Percentiles rank a stretch among this genome's conserved stretches.
phyloP scores from a whole-genome alignment of 768 basidiomycete species.

The Sporobolomyces phaffii region DNA sequence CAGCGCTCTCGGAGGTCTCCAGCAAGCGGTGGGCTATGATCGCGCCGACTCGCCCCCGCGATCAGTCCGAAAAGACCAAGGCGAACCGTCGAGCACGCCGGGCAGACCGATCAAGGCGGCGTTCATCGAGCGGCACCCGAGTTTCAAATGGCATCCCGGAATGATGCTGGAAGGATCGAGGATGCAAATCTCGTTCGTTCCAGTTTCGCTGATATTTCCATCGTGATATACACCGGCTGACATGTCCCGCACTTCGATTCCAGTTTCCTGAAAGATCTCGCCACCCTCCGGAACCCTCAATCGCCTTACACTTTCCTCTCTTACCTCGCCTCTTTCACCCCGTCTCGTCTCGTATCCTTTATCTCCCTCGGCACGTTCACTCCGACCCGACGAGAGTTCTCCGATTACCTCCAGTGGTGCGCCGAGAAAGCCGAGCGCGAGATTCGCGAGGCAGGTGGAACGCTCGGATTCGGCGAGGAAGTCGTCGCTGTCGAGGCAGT shows the following conservation, averaged over 20 bases:
- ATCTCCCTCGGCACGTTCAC: slow-evolving; percentile 55
- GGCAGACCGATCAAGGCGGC: slow-evolving; percentile 44
- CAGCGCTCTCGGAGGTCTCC: slow-evolving; percentile 2
- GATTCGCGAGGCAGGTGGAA: slow-evolving; percentile 46
- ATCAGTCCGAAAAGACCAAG: neutral
- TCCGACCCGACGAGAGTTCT: slow-evolving; percentile 53
- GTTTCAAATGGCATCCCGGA: slow-evolving; percentile 57
- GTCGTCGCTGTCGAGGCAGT: slow-evolving; percentile 49
- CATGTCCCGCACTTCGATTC: slow-evolving; percentile 43
- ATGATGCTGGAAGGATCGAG: slow-evolving; percentile 55
- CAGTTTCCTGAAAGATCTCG: slow-evolving; percentile 50
- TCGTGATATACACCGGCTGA: neutral
- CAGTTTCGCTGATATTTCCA: no score
- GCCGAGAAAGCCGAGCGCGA: slow-evolving; percentile 50
- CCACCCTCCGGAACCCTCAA: slow-evolving; percentile 54
- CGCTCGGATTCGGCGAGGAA: slow-evolving; percentile 52
- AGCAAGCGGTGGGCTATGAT: slow-evolving; percentile 38
- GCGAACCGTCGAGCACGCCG: no score
- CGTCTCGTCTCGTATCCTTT: slow-evolving; percentile 54
- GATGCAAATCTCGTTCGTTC: slow-evolving; percentile 55
- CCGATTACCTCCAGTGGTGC: slow-evolving; percentile 57
- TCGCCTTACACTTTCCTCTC: slow-evolving; percentile 53
- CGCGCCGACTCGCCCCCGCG: neutral
- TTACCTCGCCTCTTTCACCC: slow-evolving; percentile 51
- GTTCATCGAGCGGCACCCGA: slow-evolving; percentile 53